These are phyloP conservation scores for Zasmidium angulare DNA, from an alignment of 2,329 filamentous ascomycete species.

Conservation along the genomic window DNA sequence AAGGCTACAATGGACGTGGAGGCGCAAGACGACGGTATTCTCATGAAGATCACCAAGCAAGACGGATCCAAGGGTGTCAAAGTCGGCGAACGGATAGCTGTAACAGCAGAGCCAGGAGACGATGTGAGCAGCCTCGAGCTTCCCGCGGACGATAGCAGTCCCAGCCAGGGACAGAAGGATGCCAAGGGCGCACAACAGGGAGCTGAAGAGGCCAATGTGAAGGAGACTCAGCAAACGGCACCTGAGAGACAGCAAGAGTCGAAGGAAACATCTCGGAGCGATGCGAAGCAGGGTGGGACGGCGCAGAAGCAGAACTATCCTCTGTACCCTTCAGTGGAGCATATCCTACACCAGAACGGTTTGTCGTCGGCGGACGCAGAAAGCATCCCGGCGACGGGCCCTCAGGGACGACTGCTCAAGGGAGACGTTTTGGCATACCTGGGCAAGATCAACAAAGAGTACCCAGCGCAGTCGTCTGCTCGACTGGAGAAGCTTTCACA, in stretches of 20 bases:
- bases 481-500: slow-evolving; percentile 74
- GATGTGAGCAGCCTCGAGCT: slow-evolving; percentile 73
- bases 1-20: slow-evolving; percentile 95
- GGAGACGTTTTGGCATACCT: slow-evolving; percentile 91
- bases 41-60: slow-evolving; percentile 76
- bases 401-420: slow-evolving; percentile 85
- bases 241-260: slow-evolving; percentile 7
- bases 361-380: slow-evolving; percentile 72
- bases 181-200: slow-evolving; percentile 11
- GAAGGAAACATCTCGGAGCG: slow-evolving; percentile 9
- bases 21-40: slow-evolving; percentile 82
- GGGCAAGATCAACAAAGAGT: slow-evolving; percentile 70
- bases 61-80: slow-evolving; percentile 75
- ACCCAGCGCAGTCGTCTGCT: slow-evolving; percentile 68
- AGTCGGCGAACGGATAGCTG: slow-evolving; percentile 78
- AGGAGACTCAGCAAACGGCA: slow-evolving; percentile 10
- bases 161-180: slow-evolving; percentile 15
- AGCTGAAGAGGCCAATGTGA: slow-evolving; percentile 14
- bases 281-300: slow-evolving; percentile 39
- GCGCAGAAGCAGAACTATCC: slow-evolving; percentile 68
- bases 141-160: slow-evolving; percentile 62
- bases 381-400: slow-evolving; percentile 84
- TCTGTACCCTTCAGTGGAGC: slow-evolving; percentile 77
- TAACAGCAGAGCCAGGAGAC: slow-evolving; percentile 78
- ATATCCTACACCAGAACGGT: slow-evolving; percentile 76